Evolutionary conservation across 225 moss, liverwort and hornwort species (phyloP), one percentile per base, ranked within the genome.

Genomic region (Asterella californica): DNA sequence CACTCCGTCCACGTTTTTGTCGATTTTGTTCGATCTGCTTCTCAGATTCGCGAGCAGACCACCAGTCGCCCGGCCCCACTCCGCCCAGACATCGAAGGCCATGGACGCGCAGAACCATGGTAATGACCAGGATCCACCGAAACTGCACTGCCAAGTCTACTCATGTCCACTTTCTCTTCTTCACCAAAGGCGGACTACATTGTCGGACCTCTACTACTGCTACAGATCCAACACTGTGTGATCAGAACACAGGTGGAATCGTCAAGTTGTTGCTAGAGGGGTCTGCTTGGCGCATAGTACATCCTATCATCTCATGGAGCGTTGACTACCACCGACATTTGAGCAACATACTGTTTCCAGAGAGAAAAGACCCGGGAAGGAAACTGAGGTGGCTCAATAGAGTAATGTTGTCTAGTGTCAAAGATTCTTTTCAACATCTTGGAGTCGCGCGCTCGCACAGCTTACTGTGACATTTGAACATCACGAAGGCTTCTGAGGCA

Each of bases 91-190:
- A 83, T 95, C 93, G 88, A 93, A 91, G 63, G 91, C 70, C 88
- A 53, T 87, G 48, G 99, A 99, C 34, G 95, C 45, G 99, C 1
- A 99, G 88, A 53, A 93, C 90, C 53, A 99, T 93, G 15, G 95
- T 80, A 67, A 99, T 86, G 10, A 99, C 99, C 38, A 99, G 72
- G 64, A 99, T 89, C 99, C 99, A 99, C 78, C 99, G 89, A 75
- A 99, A 90, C 83, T 84, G 90, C 36, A 99, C 85, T 4, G 92
- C 92, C 92, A 87, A 95, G 86, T 99, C 99, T 60, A 99, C 95
- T 93, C 93, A 99, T 15, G 88, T 74, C 25, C 86, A 0, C 55
- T 82, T 82, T 89, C 89, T 87, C 79, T 84, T 83, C 37, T 81
- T 81, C 72, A 82, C 76, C 78, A 87, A 70, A 2, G 87, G 87